A percentile compares a stretch with the other conserved stretches of the same genome.
Conservation (phyloP, 2,329 filamentous ascomycete species). For the Triangularia verruculosa region DNA sequence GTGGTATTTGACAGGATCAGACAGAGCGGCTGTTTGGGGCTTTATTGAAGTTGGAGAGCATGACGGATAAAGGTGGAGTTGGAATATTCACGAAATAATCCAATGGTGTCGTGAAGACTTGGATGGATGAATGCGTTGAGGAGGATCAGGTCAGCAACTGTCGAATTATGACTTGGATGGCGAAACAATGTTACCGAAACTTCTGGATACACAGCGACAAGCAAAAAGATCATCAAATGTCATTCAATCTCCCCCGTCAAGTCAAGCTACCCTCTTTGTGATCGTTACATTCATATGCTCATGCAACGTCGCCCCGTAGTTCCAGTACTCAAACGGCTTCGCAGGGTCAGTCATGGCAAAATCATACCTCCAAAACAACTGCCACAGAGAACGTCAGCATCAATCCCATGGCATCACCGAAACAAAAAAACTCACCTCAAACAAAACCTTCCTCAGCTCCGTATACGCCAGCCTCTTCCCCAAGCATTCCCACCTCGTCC, state of each 20-base stretch:
- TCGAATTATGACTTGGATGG: too few relatives aligned
- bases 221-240: background rate
- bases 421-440: slow-evolving; percentile 16
- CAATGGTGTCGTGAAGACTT: background rate
- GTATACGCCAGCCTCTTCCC: slow-evolving; percentile 19
- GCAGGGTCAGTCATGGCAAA: slow-evolving; percentile 18
- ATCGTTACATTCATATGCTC: slow-evolving; percentile 37
- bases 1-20: background rate
- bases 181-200: background rate
- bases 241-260: background rate
- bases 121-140: background rate
- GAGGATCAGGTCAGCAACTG: background rate
- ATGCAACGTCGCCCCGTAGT: slow-evolving; percentile 8
- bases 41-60: background rate
- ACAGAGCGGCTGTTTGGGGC: background rate
- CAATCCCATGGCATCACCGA: background rate
- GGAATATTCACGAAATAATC: too few relatives aligned
- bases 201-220: background rate
- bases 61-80: background rate
- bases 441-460: slow-evolving; percentile 19
- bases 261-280: slow-evolving; percentile 1
- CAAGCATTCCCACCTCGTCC: slow-evolving; percentile 21
- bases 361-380: slow-evolving; percentile 19
- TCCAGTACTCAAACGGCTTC: slow-evolving; percentile 12
- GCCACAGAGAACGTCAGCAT: background rate